These are phyloP conservation scores for Euphorbia celastroides DNA, from an alignment of 441 rosid species.

Conservation along the genomic window DNA sequence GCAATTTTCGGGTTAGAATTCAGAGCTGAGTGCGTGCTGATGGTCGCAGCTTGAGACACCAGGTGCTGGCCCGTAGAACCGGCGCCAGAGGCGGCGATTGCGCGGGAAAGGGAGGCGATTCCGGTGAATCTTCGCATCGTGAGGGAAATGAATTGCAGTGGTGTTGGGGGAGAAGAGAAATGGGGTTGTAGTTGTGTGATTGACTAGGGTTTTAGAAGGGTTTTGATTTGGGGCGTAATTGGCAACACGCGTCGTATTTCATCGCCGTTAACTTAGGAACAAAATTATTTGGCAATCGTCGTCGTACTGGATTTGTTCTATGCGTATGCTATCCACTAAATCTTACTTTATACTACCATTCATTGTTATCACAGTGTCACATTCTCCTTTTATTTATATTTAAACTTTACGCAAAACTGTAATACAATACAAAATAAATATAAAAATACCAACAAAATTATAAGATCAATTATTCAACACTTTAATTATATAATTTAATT, in stretches of 20 bases:
- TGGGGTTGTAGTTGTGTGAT: background rate
- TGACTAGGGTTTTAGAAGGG: constrained; percentile 12
- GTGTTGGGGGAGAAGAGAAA: background rate
- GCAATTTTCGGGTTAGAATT: constrained; percentile 28
- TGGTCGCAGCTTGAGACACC: constrained; percentile 30
- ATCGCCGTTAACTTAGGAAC: background rate
- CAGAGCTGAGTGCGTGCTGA: constrained; percentile 26
- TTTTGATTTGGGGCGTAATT: background rate
- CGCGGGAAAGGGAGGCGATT: constrained; percentile 33
- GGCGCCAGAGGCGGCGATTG: constrained; percentile 24
- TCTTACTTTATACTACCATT: too few species aligned
- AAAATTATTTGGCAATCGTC: background rate
- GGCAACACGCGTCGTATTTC: background rate
- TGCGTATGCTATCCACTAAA: too few species aligned
- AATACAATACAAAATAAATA: too few species aligned
- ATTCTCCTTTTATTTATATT: too few species aligned
- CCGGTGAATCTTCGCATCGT: constrained; percentile 51
- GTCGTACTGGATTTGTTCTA: too few species aligned
- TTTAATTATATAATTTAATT: too few species aligned
- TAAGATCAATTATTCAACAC: too few species aligned
- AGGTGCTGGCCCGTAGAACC: constrained; percentile 25
- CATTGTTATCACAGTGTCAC: too few species aligned
- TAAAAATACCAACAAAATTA: too few species aligned
- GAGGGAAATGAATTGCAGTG: constrained; percentile 4
- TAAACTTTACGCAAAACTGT: too few species aligned